Conservation (phyloP, 208 protist species). For the Angomonas deanei region DNA sequence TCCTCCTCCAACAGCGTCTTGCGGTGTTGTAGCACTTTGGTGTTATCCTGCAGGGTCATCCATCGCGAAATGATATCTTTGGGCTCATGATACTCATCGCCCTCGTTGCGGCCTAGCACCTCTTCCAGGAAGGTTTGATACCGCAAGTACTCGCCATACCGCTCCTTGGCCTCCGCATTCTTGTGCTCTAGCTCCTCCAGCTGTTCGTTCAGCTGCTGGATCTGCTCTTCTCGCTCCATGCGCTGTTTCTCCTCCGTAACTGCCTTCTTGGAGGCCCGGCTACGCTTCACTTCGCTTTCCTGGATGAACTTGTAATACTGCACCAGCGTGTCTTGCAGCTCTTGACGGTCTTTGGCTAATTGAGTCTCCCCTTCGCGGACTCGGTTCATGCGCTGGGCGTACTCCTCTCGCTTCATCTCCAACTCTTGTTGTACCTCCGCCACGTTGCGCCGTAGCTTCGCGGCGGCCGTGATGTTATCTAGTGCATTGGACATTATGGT, state of each 20-base stretch:
- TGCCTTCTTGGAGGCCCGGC: conserved; percentile 82
- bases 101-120: conserved; percentile 84
- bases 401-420: conserved; percentile 81
- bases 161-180: conserved; percentile 46
- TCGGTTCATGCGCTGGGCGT: conserved; percentile 75
- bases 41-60: conserved; percentile 90
- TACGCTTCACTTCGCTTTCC: conserved; percentile 90
- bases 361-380: conserved; percentile 79
- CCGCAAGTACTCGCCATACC: conserved; percentile 65
- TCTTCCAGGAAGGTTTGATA: conserved; percentile 89
- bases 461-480: conserved; percentile 88
- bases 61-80: conserved; percentile 88
- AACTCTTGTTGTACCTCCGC: conserved; percentile 85
- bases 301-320: conserved; percentile 94
- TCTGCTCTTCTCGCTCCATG: conserved; percentile 83
- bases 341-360: conserved; percentile 63
- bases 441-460: conserved; percentile 76
- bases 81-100: conserved; percentile 89
- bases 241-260: conserved; percentile 74
- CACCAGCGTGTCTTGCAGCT: conserved; percentile 88
- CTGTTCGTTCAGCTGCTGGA: conserved; percentile 50
- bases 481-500: conserved; percentile 64
- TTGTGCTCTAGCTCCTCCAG: conserved; percentile 48
- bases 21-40: conserved; percentile 83
- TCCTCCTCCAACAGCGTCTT: conserved; percentile 91